Conservation (phyloP, 768 basidiomycete species). For the Leccinum longicurvipes region DNA sequence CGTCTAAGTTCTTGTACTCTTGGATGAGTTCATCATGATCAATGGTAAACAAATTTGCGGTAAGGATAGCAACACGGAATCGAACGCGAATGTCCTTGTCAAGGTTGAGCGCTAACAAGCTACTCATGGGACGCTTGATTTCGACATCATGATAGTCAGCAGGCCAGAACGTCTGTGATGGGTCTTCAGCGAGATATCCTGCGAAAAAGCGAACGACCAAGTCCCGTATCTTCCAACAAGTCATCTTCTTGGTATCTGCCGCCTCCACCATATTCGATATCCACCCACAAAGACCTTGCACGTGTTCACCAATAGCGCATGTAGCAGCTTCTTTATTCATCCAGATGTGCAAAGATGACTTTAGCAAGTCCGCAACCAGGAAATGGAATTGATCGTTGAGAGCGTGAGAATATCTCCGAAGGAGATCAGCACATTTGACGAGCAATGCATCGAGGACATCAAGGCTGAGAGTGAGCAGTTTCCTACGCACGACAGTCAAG, state of each 20-base stretch:
- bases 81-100: constrained; percentile 85
- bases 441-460: constrained; percentile 54
- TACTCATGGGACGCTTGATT: constrained; percentile 37
- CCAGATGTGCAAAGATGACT: constrained; percentile 65
- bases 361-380: constrained; percentile 58
- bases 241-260: constrained; percentile 34
- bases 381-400: constrained; percentile 51
- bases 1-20: constrained; percentile 22
- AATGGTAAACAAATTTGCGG: constrained; percentile 54
- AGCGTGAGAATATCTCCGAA: constrained; percentile 52
- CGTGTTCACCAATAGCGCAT: constrained; percentile 40
- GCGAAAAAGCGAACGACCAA: constrained; percentile 62
- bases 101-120: constrained; percentile 51
- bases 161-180: constrained; percentile 49
- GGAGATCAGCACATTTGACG: constrained; percentile 48
- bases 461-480: constrained; percentile 50
- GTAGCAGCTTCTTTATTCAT: constrained; percentile 28
- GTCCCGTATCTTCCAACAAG: constrained; percentile 70
- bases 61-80: constrained; percentile 66
- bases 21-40: constrained; percentile 30
- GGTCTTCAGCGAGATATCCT: constrained; percentile 58
- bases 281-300: constrained; percentile 52
- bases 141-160: constrained; percentile 24
- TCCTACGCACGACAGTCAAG: constrained; percentile 51
- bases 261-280: constrained; percentile 44